Conservation (phyloP, 495 filamentous ascomycete genomes). For the Penicillium bovifimosum region DNA sequence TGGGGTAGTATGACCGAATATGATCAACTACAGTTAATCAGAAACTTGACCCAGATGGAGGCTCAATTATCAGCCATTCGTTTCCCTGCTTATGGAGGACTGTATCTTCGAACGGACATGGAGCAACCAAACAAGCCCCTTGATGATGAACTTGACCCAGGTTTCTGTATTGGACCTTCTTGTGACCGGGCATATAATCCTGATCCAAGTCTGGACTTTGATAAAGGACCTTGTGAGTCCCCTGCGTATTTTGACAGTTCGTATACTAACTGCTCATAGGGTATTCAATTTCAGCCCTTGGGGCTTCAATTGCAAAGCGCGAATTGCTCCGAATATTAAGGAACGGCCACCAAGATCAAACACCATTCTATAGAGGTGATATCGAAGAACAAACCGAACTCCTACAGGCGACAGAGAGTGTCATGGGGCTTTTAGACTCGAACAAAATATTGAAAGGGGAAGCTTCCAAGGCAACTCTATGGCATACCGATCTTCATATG, state of each 20-base stretch:
- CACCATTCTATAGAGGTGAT: constrained; percentile 12
- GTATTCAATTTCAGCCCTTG: constrained; percentile 14
- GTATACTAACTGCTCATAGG: constrained; percentile 16
- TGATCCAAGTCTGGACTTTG: constrained; percentile 6
- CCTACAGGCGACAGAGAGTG: constrained; percentile 11
- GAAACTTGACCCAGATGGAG: constrained; percentile 25
- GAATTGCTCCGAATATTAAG: constrained; percentile 17
- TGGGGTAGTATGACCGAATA: constrained; percentile 24
- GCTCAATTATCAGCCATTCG: constrained; percentile 19
- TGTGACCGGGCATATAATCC: constrained; percentile 16
- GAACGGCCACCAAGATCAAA: not conserved
- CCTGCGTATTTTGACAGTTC: not conserved
- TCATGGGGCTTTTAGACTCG: constrained; percentile 21
- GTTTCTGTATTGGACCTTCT: constrained; percentile 23
- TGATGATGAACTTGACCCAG: constrained; percentile 15
- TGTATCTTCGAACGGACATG: constrained; percentile 25
- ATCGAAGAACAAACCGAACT: constrained; percentile 15
- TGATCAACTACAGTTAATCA: constrained; percentile 27
- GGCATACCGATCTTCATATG: constrained; percentile 37
- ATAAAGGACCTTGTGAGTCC: constrained; percentile 25
- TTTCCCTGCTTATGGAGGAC: constrained; percentile 30
- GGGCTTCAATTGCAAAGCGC: constrained; percentile 19
- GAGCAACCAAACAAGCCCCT: constrained; percentile 4
- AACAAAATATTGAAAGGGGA: constrained; percentile 10
- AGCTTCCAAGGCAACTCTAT: constrained; percentile 23